These are phyloP conservation scores for Paecilomyces variotii DNA, from an alignment of 2,329 filamentous ascomycete species.

Conservation along the genomic window DNA sequence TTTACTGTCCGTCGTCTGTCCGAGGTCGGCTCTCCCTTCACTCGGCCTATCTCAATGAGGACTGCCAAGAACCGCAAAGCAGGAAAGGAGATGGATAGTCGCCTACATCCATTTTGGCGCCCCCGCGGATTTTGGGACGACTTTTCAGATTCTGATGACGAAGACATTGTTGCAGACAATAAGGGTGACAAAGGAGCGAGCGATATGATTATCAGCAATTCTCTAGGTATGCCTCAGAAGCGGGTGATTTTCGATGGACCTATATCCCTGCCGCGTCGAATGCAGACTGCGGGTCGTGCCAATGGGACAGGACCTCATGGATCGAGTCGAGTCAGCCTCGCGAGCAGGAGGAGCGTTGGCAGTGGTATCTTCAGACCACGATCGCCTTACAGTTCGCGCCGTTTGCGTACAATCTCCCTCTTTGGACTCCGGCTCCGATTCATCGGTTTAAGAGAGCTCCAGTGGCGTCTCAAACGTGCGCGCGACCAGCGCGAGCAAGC, in stretches of 20 bases:
- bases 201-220: constrained; percentile 47
- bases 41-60: constrained; percentile 31
- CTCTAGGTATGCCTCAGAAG: constrained; percentile 47
- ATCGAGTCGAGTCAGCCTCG: constrained; percentile 24
- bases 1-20: constrained; percentile 30
- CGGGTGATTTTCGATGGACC: constrained; percentile 36
- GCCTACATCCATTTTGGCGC: constrained; percentile 55
- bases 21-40: constrained; percentile 30
- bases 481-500: constrained; percentile 36
- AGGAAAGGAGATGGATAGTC: constrained; percentile 38
- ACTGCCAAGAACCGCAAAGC: constrained; percentile 36
- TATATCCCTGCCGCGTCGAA: constrained; percentile 25
- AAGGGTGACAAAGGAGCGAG: constrained; percentile 19
- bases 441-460: constrained; percentile 43
- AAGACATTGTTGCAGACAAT: constrained; percentile 14
- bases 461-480: constrained; percentile 38
- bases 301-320: constrained; percentile 11
- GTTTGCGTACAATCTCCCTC: constrained; percentile 28
- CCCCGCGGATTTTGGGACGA: constrained; percentile 58
- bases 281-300: constrained; percentile 17
- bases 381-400: constrained; percentile 21
- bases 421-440: constrained; percentile 44
- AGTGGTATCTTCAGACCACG: constrained; percentile 20
- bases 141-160: constrained; percentile 36
- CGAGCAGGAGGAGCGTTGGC: constrained; percentile 17